A percentile compares a stretch with the other conserved stretches of the same genome.
phyloP scores from a whole-genome alignment of 768 basidiomycete species.

The Pilatotrama ljubarskyi region DNA sequence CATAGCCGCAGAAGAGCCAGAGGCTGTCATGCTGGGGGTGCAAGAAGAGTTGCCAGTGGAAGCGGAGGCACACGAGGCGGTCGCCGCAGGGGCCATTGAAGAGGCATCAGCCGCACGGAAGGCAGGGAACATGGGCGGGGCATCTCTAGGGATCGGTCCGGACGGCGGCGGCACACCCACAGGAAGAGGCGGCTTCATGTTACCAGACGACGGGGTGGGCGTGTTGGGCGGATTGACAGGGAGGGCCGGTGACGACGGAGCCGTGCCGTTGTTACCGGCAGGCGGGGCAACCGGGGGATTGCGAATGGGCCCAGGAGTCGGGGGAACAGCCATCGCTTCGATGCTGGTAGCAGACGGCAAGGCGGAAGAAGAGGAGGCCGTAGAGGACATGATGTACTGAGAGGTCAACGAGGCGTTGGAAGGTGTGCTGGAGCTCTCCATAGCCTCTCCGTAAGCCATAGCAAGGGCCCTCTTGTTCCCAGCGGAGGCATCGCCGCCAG shows the following conservation, averaged over 20 bases:
- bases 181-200: neutral
- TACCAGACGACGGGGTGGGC: slow-evolving; percentile 1
- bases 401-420: neutral
- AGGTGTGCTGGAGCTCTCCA: neutral
- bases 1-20: neutral
- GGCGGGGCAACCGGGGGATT: neutral
- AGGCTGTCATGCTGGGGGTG: neutral
- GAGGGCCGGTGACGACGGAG: slow-evolving; percentile 16
- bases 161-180: neutral
- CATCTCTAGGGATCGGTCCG: slow-evolving; percentile 1
- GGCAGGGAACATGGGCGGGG: slow-evolving; percentile 9
- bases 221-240: slow-evolving; percentile 26
- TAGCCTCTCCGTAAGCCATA: neutral
- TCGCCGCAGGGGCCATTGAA: neutral
- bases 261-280: neutral
- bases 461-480: neutral
- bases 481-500: neutral
- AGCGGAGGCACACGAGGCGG: neutral
- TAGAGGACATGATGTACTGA: neutral
- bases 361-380: neutral
- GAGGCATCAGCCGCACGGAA: slow-evolving; percentile 7
- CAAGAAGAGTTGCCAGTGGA: neutral
- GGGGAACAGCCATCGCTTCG: neutral
- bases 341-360: neutral
- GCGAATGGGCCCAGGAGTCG: neutral